Evolutionary conservation across 495 filamentous ascomycete genomes (phyloP), one percentile per base, ranked within the genome.

Genomic region (Lophiotrema nucula): DNA sequence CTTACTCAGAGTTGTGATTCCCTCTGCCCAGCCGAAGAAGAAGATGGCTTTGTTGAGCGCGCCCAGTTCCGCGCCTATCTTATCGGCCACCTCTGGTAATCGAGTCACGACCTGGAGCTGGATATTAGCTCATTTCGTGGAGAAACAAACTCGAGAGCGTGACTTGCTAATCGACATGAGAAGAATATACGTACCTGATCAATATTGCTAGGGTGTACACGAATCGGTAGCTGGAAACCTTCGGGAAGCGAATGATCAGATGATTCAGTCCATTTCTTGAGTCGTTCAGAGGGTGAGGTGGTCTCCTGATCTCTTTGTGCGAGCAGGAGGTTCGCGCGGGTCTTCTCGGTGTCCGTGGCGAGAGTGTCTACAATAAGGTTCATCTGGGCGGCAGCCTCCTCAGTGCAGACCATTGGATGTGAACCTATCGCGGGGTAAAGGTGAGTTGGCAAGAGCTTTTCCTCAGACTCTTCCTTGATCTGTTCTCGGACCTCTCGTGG

Each of bases 1-100:
- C n/a, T n/a, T n/a, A 12, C 83, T 85, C 50, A 89, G 74, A 1
- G 87, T 89, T 27, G 82, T 85, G 27, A 78, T 60, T 0, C 75
- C 75, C 3, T 72, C 72, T 31, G 72, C 73, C 86, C 86, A 89
- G 8, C 87, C 86, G 62, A 82, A 83, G 60, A 88, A 72, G 63
- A 89, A 88, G 11, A 88, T 86, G 35, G 81, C 81, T 38, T 74
- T 67, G 60, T 89, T 89, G 45, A 89, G 84, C 33, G 78, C 73
- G 3, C 79, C 80, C 45, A 89, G 68, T 18, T 77, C 71, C 10
- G 47, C 45, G 15, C 33, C 52, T 2, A 71, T 60, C 10, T 44
- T 56, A 0, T 47, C 13, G 4, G 62, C 68, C 6, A 71, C 31
- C 2, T 18, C 15, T 4, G 68, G 67, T 0, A 70, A 50, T 16